phyloP scores from a whole-genome alignment of 1,284 basidiomycete species.

The Leccinum insolens region DNA sequence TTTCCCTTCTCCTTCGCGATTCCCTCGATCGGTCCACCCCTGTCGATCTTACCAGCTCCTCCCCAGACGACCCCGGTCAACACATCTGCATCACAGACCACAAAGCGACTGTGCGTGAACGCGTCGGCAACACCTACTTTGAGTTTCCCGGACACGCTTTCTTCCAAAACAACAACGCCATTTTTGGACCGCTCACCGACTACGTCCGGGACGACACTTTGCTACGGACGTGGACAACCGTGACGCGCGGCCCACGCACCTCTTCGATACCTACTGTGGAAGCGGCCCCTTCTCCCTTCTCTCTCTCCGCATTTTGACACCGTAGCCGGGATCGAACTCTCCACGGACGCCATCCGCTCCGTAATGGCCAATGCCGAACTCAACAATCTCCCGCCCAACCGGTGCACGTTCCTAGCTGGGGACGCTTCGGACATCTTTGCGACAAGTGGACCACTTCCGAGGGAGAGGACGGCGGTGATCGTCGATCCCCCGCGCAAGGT shows the following conservation, averaged over 20 bases:
- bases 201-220: slow-evolving; percentile 84
- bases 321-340: slow-evolving; percentile 92
- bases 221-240: slow-evolving; percentile 1
- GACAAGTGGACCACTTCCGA: slow-evolving; percentile 67
- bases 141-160: slow-evolving; percentile 90
- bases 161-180: slow-evolving; percentile 98
- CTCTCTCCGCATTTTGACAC: slow-evolving; percentile 75
- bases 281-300: slow-evolving; percentile 92
- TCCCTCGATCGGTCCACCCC: slow-evolving; percentile 53
- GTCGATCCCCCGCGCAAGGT: slow-evolving; percentile 93
- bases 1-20: slow-evolving; percentile 91
- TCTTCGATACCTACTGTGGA: slow-evolving; percentile 93
- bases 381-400: slow-evolving; percentile 56
- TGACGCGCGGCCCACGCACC: slow-evolving; percentile 61
- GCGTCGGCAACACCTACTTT: slow-evolving; percentile 82
- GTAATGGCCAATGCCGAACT: slow-evolving; percentile 83
- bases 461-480: slow-evolving; percentile 69
- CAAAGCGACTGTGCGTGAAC: slow-evolving; percentile 81
- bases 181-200: slow-evolving; percentile 80
- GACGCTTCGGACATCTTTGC: slow-evolving; percentile 73
- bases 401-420: slow-evolving; percentile 61
- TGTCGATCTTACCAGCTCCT: slow-evolving; percentile 14
- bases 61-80: slow-evolving; percentile 41
- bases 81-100: slow-evolving; percentile 87
- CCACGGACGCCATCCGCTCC: slow-evolving; percentile 74